phyloP scores from a whole-genome alignment of 208 protist species.

The Wallacemonas rigidus region DNA sequence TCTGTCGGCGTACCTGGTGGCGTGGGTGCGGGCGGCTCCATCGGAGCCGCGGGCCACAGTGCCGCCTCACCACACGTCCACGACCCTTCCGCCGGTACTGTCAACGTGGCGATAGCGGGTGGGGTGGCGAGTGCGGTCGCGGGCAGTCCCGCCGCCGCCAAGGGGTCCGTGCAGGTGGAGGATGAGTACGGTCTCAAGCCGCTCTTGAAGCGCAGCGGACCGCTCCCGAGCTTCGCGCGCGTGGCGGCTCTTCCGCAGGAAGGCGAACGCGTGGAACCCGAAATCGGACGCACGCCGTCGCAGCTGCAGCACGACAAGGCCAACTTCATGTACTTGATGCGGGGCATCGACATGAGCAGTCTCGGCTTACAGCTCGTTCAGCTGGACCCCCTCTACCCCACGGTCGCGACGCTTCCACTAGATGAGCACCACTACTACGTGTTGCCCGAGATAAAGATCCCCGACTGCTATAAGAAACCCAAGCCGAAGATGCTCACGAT shows the following conservation, averaged over 20 bases:
- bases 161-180: conserved; percentile 56
- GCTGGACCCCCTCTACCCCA: conserved; percentile 73
- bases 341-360: conserved; percentile 72
- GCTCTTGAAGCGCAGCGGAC: conserved; percentile 43
- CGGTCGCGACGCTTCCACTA: conserved; percentile 62
- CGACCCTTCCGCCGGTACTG: not conserved
- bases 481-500: conserved; percentile 74
- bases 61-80: not conserved
- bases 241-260: conserved; percentile 27
- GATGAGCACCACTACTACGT: conserved; percentile 65
- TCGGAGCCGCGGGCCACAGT: not conserved
- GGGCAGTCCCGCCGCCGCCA: conserved; percentile 1
- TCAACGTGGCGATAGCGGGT: not conserved
- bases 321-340: conserved; percentile 70
- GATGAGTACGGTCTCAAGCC: conserved; percentile 71
- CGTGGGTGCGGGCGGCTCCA: conserved; percentile 14
- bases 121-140: not conserved
- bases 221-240: conserved; percentile 37
- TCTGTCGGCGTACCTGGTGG: conserved; percentile 7
- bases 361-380: conserved; percentile 68
- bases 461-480: conserved; percentile 80
- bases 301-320: conserved; percentile 50
- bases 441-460: conserved; percentile 77
- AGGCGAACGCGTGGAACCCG: conserved; percentile 33
- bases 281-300: conserved; percentile 39